Conservation (phyloP, 345 rosid species). For the Brassica carinata region DNA sequence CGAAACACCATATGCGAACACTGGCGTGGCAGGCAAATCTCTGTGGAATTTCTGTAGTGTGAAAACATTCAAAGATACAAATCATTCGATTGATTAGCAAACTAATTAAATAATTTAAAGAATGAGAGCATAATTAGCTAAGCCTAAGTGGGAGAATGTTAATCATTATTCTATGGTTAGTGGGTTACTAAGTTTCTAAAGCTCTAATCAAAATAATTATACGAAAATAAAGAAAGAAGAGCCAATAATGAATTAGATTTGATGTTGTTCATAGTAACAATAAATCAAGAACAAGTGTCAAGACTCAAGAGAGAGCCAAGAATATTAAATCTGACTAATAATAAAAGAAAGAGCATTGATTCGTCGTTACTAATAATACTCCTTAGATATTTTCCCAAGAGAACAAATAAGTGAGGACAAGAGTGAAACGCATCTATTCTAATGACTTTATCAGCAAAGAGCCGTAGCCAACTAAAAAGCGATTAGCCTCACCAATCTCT, state of each 20-base stretch:
- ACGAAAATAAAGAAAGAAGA: background rate
- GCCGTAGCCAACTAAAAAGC: slow-evolving; percentile 15
- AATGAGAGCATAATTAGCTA: slow-evolving; percentile 1
- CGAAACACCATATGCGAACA: slow-evolving; percentile 80
- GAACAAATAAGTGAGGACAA: slow-evolving; percentile 19
- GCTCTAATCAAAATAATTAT: background rate
- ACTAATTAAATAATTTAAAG: background rate
- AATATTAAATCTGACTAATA: background rate
- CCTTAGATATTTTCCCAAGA: slow-evolving; percentile 13
- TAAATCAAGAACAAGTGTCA: background rate
- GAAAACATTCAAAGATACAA: background rate
- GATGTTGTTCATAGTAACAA: background rate
- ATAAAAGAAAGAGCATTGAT: slow-evolving; percentile 11
- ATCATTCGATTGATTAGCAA: background rate
- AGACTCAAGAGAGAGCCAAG: background rate
- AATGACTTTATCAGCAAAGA: slow-evolving; percentile 22
- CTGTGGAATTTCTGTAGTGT: slow-evolving; percentile 78
- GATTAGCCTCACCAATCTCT: slow-evolving; percentile 17
- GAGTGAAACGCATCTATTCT: slow-evolving; percentile 26
- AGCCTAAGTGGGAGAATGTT: slow-evolving; percentile 7
- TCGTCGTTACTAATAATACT: slow-evolving; percentile 2
- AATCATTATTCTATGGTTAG: background rate
- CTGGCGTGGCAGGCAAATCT: slow-evolving; percentile 78
- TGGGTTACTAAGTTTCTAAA: slow-evolving; percentile 16
- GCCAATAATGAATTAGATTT: background rate